Evolutionary conservation across 176 grass and related monocot genomes (phyloP), one percentile per base, ranked within the genome.

Genomic region (Triticum turgidum): DNA sequence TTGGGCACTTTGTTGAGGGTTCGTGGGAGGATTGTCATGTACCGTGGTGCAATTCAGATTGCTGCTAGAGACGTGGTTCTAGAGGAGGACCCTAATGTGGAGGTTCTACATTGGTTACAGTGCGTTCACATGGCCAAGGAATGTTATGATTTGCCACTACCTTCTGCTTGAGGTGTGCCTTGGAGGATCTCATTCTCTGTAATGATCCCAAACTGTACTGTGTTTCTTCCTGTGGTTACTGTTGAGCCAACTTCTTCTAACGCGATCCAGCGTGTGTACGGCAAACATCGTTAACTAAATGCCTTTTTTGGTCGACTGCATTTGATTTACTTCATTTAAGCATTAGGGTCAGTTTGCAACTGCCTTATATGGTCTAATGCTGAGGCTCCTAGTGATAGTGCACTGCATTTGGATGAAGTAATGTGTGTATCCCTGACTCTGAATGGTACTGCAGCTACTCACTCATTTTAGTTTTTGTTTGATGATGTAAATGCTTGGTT

Each of bases 21-120:
- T 9, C 84, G 94, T 20, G 92, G 97, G 58, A 94, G 82, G 90
- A 88, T 99, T 61, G 79, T 45, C 56, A 8, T 91, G 66, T 94
- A 90, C 69, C 90, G 73, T 73, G 92, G 92, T 17, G 42, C 61
- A 20, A 72, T 94, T 20, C 92, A 99, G 67, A 85, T 99, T 75
- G 49, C 82, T 63, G 92, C 91, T 75, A 88, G 85, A 69, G 97
- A 94, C 74, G 82, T 92, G 41, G 30, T 91, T 54, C 14, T 92
- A 38, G 94, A 96, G 87, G 92, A 86, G 51, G 92, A 99, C 83
- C 92, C 92, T 1, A 99, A 99, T 82, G 76, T 38, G 3, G 92
- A 99, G 89, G 76, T 83, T 14, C 52, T 99, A 14, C 90, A 94
- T 82, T 93, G 87, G 87, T 83, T 99, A 27, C 90, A 94, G 63